Percentiles rank a stretch among this genome's conserved stretches.
Evolutionary conservation across 176 grass and related monocot species (phyloP).

Genomic region (Musa troglodytarum): DNA sequence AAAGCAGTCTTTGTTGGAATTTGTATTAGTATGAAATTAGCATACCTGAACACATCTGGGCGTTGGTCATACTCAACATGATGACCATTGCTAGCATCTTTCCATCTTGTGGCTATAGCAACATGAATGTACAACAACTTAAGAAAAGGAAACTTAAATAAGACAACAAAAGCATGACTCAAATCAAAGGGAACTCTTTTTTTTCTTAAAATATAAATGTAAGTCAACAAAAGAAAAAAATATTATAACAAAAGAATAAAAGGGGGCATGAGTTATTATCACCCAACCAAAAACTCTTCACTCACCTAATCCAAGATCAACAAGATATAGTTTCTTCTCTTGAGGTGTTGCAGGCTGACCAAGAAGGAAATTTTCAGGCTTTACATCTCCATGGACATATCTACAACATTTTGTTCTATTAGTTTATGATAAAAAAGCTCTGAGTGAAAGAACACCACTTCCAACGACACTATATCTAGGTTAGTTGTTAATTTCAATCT

Average conservation of each 20-base stretch:
- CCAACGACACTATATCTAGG: neutral
- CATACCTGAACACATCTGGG: conserved; percentile 75
- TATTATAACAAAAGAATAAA: too few species aligned
- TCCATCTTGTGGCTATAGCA: conserved; percentile 70
- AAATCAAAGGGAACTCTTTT: neutral
- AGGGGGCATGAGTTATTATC: neutral
- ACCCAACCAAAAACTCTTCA: conserved; percentile 9
- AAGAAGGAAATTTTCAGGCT: conserved; percentile 83
- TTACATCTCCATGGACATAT: conserved; percentile 88
- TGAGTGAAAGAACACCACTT: neutral
- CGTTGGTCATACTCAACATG: conserved; percentile 84
- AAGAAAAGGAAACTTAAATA: conserved; percentile 12
- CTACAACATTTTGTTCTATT: conserved; percentile 22
- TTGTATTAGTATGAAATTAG: neutral
- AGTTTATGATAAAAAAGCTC: conserved; percentile 9
- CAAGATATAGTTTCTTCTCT: conserved; percentile 85
- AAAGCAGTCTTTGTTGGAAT: conserved; percentile 8
- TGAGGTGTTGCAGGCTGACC: conserved; percentile 77
- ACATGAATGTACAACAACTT: neutral
- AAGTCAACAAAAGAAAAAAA: neutral
- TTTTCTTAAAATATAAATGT: neutral
- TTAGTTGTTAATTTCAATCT: neutral
- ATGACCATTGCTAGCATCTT: conserved; percentile 41
- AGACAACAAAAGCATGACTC: conserved; percentile 12
- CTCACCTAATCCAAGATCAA: conserved; percentile 86